Percentiles rank a stretch among this genome's conserved stretches.
Conservation (phyloP, 768 basidiomycete species). For the Trametes cinnabarina region DNA sequence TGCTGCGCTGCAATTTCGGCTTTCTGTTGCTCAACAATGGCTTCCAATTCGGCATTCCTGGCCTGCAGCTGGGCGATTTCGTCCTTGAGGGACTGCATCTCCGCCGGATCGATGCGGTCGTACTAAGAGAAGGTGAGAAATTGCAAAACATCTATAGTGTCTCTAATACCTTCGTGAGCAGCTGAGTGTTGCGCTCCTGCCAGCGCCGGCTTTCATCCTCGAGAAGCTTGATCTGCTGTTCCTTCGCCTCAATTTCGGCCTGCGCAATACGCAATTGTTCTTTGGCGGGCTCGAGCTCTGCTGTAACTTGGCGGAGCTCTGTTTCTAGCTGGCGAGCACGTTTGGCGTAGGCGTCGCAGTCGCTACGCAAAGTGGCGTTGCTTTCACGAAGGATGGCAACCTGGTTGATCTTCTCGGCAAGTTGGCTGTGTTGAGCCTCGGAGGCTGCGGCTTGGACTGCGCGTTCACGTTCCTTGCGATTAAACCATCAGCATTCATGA, state of each 20-base stretch:
- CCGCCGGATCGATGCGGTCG: conserved; percentile 85
- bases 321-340: conserved; percentile 64
- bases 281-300: conserved; percentile 71
- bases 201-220: conserved; percentile 77
- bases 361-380: conserved; percentile 79
- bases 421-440: conserved; percentile 77
- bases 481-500: background rate
- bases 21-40: conserved; percentile 4
- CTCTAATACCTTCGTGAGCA: conserved; percentile 70
- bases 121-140: conserved; percentile 45
- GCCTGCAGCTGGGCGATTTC: conserved; percentile 51
- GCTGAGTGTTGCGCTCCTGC: conserved; percentile 80
- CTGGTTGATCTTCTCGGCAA: conserved; percentile 84
- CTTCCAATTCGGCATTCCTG: conserved; percentile 25
- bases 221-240: conserved; percentile 62
- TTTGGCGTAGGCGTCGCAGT: conserved; percentile 69
- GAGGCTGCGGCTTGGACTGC: conserved; percentile 69
- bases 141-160: background rate
- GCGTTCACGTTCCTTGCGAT: conserved; percentile 73
- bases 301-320: conserved; percentile 54
- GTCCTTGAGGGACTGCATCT: conserved; percentile 75
- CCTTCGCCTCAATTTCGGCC: conserved; percentile 74
- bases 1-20: conserved; percentile 8
- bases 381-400: conserved; percentile 85
- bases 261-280: conserved; percentile 63